These are phyloP conservation scores for Saccharata proteae DNA, from an alignment of 2,329 filamentous ascomycete genomes.

Conservation along the genomic window DNA sequence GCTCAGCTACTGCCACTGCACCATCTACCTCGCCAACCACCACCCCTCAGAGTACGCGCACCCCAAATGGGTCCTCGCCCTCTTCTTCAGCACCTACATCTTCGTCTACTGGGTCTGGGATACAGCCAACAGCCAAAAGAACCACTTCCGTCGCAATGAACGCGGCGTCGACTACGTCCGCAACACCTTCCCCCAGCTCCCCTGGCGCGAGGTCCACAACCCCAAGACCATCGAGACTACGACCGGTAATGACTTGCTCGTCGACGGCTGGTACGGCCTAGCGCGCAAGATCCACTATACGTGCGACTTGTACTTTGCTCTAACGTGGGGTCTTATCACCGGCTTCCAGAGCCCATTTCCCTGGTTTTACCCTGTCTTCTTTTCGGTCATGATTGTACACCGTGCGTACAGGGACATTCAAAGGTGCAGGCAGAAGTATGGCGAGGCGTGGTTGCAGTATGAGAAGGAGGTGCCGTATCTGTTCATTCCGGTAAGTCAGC, in stretches of 20 bases:
- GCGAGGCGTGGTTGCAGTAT: conserved; percentile 71
- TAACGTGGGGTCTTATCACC: conserved; percentile 69
- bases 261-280: conserved; percentile 75
- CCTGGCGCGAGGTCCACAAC: conserved; percentile 73
- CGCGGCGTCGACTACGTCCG: conserved; percentile 54
- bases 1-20: conserved; percentile 87
- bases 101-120: conserved; percentile 89
- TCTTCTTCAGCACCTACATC: conserved; percentile 60
- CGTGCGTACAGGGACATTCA: conserved; percentile 64
- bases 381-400: conserved; percentile 67
- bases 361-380: conserved; percentile 83
- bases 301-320: conserved; percentile 66
- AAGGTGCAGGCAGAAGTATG: conserved; percentile 66
- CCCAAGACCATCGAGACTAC: conserved; percentile 64
- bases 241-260: conserved; percentile 63
- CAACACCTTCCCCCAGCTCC: conserved; percentile 80
- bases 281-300: conserved; percentile 75
- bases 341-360: conserved; percentile 73
- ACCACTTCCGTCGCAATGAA: conserved; percentile 74
- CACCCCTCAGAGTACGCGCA: conserved; percentile 64
- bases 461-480: conserved; percentile 69
- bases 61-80: conserved; percentile 54
- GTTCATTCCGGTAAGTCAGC: conserved; percentile 56
- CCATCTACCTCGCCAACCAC: conserved; percentile 78
- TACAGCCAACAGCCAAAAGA: conserved; percentile 86